Evolutionary conservation across 78 protist genomes (phyloP).

Genomic region (Trichosphaerium sp.): DNA sequence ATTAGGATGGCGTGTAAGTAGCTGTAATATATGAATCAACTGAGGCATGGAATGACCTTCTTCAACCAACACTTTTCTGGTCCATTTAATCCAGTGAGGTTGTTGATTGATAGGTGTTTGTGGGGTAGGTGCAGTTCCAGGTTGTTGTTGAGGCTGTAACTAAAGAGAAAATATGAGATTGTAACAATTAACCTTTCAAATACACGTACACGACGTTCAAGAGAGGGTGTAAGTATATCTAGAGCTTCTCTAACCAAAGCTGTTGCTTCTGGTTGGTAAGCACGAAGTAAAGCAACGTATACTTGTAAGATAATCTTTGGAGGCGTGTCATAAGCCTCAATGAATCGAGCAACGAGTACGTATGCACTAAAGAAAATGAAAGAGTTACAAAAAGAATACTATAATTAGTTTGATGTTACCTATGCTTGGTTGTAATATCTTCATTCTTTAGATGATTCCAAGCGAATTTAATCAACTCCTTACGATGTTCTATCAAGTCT

Average conservation of each 20-base stretch:
- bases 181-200: background rate
- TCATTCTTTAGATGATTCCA: slow-evolving; percentile 73
- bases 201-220: slow-evolving; percentile 37
- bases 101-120: too few species aligned
- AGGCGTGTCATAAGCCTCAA: slow-evolving; percentile 81
- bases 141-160: slow-evolving; percentile 1
- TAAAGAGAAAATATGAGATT: slow-evolving; percentile 3
- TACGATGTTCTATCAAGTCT: slow-evolving; percentile 41
- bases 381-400: too few species aligned
- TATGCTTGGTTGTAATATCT: slow-evolving; percentile 64
- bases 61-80: slow-evolving; percentile 78
- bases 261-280: slow-evolving; percentile 75
- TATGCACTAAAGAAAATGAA: too few species aligned
- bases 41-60: slow-evolving; percentile 77
- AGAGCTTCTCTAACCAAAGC: slow-evolving; percentile 66
- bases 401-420: too few species aligned
- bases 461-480: slow-evolving; percentile 71
- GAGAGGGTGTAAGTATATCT: slow-evolving; percentile 67
- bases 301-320: slow-evolving; percentile 75
- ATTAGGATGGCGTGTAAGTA: slow-evolving; percentile 66
- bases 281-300: slow-evolving; percentile 65
- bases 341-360: slow-evolving; percentile 76
- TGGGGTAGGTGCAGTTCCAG: slow-evolving; percentile 8
- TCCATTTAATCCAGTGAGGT: slow-evolving; percentile 78
- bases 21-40: slow-evolving; percentile 77